These are phyloP conservation scores for Penicillium macrosclerotiorum DNA, from an alignment of 495 filamentous ascomycete species.

Conservation along the genomic window DNA sequence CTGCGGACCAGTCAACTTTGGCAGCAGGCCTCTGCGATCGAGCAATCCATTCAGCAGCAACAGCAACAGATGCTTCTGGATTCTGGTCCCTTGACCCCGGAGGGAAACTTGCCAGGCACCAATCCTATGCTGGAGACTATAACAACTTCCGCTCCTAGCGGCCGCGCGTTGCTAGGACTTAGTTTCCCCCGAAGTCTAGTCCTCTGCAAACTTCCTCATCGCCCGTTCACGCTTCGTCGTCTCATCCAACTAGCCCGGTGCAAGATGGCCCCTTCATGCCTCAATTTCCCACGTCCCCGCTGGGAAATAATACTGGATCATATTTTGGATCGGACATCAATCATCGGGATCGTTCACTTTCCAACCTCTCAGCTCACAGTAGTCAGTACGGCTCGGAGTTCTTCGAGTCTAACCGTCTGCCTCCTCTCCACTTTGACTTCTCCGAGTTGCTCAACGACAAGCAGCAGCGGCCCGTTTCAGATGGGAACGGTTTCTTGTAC, in stretches of 20 bases:
- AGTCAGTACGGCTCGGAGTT: conserved; percentile 44
- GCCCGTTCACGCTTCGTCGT: conserved; percentile 31
- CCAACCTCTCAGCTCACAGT: conserved; percentile 45
- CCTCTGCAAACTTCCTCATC: conserved; percentile 42
- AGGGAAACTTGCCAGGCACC: conserved; percentile 49
- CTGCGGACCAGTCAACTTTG: conserved; percentile 44
- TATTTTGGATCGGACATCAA: conserved; percentile 37
- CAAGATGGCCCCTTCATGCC: conserved; percentile 35
- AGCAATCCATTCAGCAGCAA: conserved; percentile 46
- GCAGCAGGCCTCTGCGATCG: conserved; percentile 48
- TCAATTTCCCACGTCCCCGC: conserved; percentile 38
- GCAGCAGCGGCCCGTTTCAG: conserved; percentile 33
- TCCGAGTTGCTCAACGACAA: conserved; percentile 35
- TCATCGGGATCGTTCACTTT: conserved; percentile 45
- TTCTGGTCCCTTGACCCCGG: conserved; percentile 46
- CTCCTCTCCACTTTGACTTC: conserved; percentile 35
- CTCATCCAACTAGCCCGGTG: conserved; percentile 40
- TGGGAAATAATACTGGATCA: conserved; percentile 27
- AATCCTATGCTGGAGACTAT: conserved; percentile 36
- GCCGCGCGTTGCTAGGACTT: conserved; percentile 39
- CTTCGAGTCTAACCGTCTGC: conserved; percentile 32
- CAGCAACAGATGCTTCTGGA: conserved; percentile 46
- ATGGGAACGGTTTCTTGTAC: conserved; percentile 30
- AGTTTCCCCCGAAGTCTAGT: conserved; percentile 41
- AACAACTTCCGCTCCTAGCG: conserved; percentile 31